These are phyloP conservation scores for Scheffersomyces coipomensis DNA, from an alignment of 805 yeast species.

Conservation along the genomic window DNA sequence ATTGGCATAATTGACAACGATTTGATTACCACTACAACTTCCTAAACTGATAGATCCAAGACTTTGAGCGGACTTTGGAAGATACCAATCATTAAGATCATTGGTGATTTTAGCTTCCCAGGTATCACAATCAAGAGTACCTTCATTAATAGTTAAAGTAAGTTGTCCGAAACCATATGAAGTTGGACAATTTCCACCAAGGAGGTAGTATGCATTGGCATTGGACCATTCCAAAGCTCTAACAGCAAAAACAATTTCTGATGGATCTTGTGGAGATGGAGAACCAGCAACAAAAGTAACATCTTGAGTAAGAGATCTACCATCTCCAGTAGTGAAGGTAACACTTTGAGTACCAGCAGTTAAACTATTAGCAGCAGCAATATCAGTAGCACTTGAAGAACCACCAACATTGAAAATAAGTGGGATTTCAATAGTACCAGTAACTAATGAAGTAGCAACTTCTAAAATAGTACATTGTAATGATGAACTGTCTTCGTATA, in stretches of 20 bases:
- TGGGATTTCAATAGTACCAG: conserved; percentile 13
- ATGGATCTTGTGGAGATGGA: neutral
- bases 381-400: conserved; percentile 8
- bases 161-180: conserved; percentile 4
- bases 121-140: conserved; percentile 4
- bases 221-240: neutral
- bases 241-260: neutral
- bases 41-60: neutral
- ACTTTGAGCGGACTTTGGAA: neutral
- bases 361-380: conserved; percentile 10
- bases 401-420: conserved; percentile 15
- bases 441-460: conserved; percentile 2
- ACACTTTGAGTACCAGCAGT: conserved; percentile 14
- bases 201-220: conserved; percentile 7
- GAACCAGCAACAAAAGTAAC: neutral
- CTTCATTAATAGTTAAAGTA: conserved; percentile 5
- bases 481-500: conserved; percentile 4
- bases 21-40: conserved; percentile 9
- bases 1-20: conserved; percentile 11
- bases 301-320: neutral
- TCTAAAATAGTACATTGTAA: conserved; percentile 12
- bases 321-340: conserved; percentile 7
- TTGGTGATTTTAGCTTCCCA: conserved; percentile 4
- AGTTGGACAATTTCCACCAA: conserved; percentile 4
- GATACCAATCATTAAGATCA: neutral